Evolutionary conservation across 106 monocot species (phyloP).

Genomic region (Posidonia australis): DNA sequence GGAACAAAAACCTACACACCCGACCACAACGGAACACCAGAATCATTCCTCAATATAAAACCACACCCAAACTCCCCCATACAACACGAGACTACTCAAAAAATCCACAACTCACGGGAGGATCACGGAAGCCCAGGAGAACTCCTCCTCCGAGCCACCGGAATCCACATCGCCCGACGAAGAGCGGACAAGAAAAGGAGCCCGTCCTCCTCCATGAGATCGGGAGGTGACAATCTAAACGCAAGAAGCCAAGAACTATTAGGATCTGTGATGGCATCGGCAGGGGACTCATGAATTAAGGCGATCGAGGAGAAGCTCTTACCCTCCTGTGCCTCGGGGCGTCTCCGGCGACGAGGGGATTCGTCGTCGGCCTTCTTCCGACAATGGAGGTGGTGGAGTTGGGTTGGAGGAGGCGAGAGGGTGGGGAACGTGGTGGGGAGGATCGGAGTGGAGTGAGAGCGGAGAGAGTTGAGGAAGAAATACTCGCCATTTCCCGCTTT

Average conservation of each 20-base stretch:
- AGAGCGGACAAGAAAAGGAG: background rate
- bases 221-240: background rate
- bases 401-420: background rate
- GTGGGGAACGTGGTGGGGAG: background rate
- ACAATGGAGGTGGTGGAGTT: background rate
- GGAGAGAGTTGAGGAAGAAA: background rate
- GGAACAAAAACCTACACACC: conserved; percentile 67
- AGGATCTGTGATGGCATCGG: background rate
- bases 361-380: background rate
- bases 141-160: conserved; percentile 9
- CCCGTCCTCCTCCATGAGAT: background rate
- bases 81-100: background rate
- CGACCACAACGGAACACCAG: background rate
- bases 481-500: background rate
- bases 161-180: conserved; percentile 4
- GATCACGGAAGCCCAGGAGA: conserved; percentile 54
- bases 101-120: conserved; percentile 41
- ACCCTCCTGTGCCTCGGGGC: background rate
- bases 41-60: background rate
- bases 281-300: background rate
- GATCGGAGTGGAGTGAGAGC: background rate
- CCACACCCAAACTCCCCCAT: background rate
- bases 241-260: background rate
- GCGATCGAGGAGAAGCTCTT: background rate
- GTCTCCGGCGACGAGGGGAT: background rate